Evolutionary conservation across 306 rosid species (phyloP).

Genomic region (Rosa lucieae): DNA sequence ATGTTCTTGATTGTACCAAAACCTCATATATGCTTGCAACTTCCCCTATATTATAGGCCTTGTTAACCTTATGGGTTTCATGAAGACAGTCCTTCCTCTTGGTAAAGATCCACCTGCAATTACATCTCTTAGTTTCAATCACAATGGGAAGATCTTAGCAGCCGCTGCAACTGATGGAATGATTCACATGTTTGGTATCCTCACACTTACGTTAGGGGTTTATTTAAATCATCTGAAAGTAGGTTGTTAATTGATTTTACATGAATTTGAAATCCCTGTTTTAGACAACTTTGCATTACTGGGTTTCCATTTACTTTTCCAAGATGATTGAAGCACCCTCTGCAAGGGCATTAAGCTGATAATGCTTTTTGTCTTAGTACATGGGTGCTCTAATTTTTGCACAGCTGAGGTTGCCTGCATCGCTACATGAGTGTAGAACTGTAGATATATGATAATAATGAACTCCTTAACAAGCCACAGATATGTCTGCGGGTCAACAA

Average conservation of each 20-base stretch:
- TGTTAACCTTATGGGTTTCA: slow-evolving; percentile 53
- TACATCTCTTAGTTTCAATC: slow-evolving; percentile 92
- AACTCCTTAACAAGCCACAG: slow-evolving; percentile 65
- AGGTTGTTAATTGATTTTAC: slow-evolving; percentile 1
- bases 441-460: neutral
- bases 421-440: slow-evolving; percentile 1
- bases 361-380: neutral
- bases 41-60: slow-evolving; percentile 26
- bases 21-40: neutral
- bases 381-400: neutral
- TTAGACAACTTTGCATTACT: neutral
- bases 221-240: slow-evolving; percentile 13
- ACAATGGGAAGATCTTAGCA: slow-evolving; percentile 94
- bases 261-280: neutral
- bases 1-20: slow-evolving; percentile 41
- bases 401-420: neutral
- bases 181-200: slow-evolving; percentile 99
- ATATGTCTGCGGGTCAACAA: slow-evolving; percentile 96
- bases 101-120: slow-evolving; percentile 99
- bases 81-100: slow-evolving; percentile 98
- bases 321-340: neutral
- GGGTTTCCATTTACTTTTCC: neutral
- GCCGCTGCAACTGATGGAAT: slow-evolving; percentile 95
- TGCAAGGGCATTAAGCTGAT: neutral
- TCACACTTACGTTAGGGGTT: slow-evolving; percentile 25